A percentile compares a stretch with the other conserved stretches of the same genome.
phyloP scores from a whole-genome alignment of 1,284 basidiomycete genomes.

The Cutaneotrichosporon sp. region DNA sequence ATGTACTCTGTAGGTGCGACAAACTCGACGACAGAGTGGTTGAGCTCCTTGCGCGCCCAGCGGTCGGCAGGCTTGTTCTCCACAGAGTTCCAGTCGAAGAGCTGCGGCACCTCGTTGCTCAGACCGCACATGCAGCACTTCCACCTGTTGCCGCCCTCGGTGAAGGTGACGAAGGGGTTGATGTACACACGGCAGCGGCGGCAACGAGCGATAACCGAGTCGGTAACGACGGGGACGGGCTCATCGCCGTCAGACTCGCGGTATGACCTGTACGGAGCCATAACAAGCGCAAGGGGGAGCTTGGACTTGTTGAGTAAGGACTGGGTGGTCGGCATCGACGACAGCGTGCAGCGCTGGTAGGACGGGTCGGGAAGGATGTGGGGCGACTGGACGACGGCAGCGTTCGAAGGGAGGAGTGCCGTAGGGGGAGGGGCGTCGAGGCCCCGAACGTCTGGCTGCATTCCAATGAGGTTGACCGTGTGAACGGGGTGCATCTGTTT shows the following conservation, averaged over 20 bases:
- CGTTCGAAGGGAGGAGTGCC: slow-evolving; percentile 75
- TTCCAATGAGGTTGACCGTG: slow-evolving; percentile 81
- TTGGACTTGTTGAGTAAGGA: slow-evolving; percentile 88
- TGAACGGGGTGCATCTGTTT: slow-evolving; percentile 56
- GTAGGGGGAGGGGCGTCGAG: slow-evolving; percentile 77
- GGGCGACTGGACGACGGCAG: slow-evolving; percentile 74
- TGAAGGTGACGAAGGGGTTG: slow-evolving; percentile 97
- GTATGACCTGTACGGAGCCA: slow-evolving; percentile 86
- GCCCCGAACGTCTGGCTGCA: slow-evolving; percentile 82
- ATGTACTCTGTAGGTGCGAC: slow-evolving; percentile 99
- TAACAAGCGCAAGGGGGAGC: slow-evolving; percentile 81
- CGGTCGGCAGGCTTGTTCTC: slow-evolving; percentile 92
- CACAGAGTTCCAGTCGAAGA: slow-evolving; percentile 97
- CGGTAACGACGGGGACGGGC: slow-evolving; percentile 79
- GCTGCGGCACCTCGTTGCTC: slow-evolving; percentile 96
- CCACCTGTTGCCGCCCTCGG: slow-evolving; percentile 98
- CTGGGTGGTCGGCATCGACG: slow-evolving; percentile 88
- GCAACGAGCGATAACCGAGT: slow-evolving; percentile 95
- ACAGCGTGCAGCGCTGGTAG: slow-evolving; percentile 89
- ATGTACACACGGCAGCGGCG: slow-evolving; percentile 96
- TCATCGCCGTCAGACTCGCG: slow-evolving; percentile 53
- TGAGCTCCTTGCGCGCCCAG: slow-evolving; percentile 90
- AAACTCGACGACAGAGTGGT: slow-evolving; percentile 89
- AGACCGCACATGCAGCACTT: slow-evolving; percentile 99
- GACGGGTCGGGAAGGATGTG: slow-evolving; percentile 80